Base-by-base conservation (phyloP, 345 rosid species). In the Camelina hispida region DNA sequence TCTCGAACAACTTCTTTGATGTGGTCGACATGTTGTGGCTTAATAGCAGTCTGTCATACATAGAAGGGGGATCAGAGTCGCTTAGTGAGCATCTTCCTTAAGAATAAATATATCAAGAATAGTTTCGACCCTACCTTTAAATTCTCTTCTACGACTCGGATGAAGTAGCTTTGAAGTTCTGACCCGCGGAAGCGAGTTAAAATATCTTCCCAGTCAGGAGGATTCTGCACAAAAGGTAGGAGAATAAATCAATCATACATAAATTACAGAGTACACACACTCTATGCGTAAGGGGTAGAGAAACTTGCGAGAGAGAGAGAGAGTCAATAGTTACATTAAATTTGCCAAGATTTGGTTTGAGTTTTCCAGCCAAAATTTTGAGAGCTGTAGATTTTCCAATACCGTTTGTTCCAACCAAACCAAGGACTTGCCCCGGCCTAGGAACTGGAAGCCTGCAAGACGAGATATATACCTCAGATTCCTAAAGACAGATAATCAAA, bases 381-480 rank as follows among this genome's bases (percentile, higher is more conserved):
- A 93, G 94, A 35, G 98, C 98, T 17, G 98, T 93, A 18, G 98
- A 89, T 77, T 93, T 91, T 14, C 98, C 97, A 74, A 91, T 93
- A 53, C 98, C 98, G 78, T 91, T 93, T 50, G 98, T 91, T 78
- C 98, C 97, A 79, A 93, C 98, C 83, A 93, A 85, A 30, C 98
- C 97, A 64, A 93, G 93, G 84, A 91, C 97, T 83, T 91, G 96
- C 18, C 97, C 98, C 0, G 98, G 96, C 82, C 97, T 86, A 2
- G 98, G 98, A 51, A 93, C 88, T 16, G 97, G 97, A 75, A 93
- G 81, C 89, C 97, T 93, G 84, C 15, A 53, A 9, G 59, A 51
- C 22, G 76, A 70, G 54, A 46, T 15, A n/a, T 16, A 35, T 17
- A 22, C 8, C 40, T 67, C 50, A 51, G 47, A 30, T 18, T 5